Base-by-base conservation (phyloP, 2,329 filamentous ascomycete species). In the Chaetomium sp. region DNA sequence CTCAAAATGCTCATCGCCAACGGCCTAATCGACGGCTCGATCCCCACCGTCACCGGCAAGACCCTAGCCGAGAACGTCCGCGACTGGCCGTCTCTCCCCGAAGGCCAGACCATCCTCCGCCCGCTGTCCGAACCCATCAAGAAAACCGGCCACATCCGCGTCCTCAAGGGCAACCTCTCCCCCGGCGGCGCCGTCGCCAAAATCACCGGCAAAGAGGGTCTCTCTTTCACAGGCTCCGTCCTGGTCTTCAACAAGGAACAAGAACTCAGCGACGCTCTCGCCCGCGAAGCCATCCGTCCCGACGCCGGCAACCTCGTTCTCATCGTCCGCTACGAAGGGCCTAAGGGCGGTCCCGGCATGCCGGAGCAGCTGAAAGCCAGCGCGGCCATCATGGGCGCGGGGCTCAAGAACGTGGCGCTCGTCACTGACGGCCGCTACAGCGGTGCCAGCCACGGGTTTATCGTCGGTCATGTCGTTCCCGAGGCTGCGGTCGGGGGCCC, bases 181-280 rank as follows among this genome's bases (percentile, higher is more conserved):
- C 92, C 92, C 1, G 87, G 85, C 9, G 92, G 92, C 37, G 88
- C 91, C 1, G 91, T 97, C 1, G 91, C 91, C 58, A 97, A 97
- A 72, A 96, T 97, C 71, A 96, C 92, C 0, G 92, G 92, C 38
- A 96, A 96, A 70, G 92, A 97, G 71, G 92, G 92, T 2, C 79
- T 91, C 6, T 76, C 74, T 10, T 97, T 97, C 71, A 86, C 79
- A 0, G 92, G 92, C 49, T 84, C 83, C 61, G 92, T 90, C 0
- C 80, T 85, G 19, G 89, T 95, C 46, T 97, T 94, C 70, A 78
- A 96, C 72, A 92, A 94, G 67, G 92, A 96, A 71, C 78, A 84
- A 63, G 79, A 86, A 63, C 83, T 96, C 45, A 85, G 95, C 69
- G 73, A 78, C 0, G 91, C 91, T 0, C 78, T 97, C 7, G 80